Base-by-base conservation (phyloP, 108 stramenopile genomes). In the Mediolabrus comicus region DNA sequence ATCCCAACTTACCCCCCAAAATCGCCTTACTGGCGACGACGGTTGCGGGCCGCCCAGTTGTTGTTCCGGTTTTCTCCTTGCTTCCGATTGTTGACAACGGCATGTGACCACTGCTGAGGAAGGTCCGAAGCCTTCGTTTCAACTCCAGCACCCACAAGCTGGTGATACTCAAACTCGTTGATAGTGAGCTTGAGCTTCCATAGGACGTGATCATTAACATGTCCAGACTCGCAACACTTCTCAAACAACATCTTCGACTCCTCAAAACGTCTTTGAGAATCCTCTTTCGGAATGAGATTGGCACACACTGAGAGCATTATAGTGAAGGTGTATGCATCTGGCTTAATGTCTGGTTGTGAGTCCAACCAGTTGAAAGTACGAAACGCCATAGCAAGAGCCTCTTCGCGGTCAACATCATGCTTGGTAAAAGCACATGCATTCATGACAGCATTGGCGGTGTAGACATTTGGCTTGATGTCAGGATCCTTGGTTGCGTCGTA, bases 261-360 rank as follows among this genome's bases (percentile, higher is more conserved):
- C 10, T 79, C 65, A 70, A 71, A 91, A 24, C 90, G 77, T 16
- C 74, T 54, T 1, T 27, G 33, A 4, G 69, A 30, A 51, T 93
- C 84, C 54, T 94, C 87, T 43, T 83, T 80, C 12, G 88, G 88
- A 65, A 94, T 75, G 31, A 94, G 86, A 57, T 94, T 94, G 51
- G 92, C 73, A 62, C 88, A 89, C 14, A 94, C 92, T 9, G 92
- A 94, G 2, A 94, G 79, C 49, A 94, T 80, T 51, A 94, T 94
- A 9, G 92, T 94, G 77, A 89, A 94, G 2, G 92, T 94, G 67
- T 94, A 94, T 0, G 92, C 87, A 82, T 94, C 92, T 43, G 92
- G 88, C 43, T 82, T 71, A 80, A 94, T 90, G 46, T 90, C 84
- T 22, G 66, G 65, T 55, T 90, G 88, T 4, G 72, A 61, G 41